A percentile compares a stretch with the other conserved stretches of the same genome.
Evolutionary conservation across 805 yeast genomes (phyloP).

Genomic region (Wickerhamomyces canadensis): DNA sequence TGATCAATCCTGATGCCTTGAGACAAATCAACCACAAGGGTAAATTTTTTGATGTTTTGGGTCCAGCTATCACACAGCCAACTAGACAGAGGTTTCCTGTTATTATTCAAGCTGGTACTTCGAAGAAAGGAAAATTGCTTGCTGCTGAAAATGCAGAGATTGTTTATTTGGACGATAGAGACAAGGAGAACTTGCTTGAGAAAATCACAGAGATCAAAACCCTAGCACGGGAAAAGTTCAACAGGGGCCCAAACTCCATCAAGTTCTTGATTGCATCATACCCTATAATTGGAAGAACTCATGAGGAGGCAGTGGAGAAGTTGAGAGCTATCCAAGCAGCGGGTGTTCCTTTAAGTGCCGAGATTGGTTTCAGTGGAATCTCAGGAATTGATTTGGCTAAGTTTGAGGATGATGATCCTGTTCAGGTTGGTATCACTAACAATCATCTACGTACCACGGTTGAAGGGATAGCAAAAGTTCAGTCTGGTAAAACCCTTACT

Average conservation of each 20-base stretch:
- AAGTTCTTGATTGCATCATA: slow-evolving; percentile 31
- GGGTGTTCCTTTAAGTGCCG: slow-evolving; percentile 33
- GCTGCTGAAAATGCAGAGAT: slow-evolving; percentile 37
- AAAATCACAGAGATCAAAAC: slow-evolving; percentile 27
- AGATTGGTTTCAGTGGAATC: slow-evolving; percentile 36
- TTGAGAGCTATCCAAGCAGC: slow-evolving; percentile 23
- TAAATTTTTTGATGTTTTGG: slow-evolving; percentile 1
- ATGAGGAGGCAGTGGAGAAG: slow-evolving; percentile 32
- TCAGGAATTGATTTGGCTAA: slow-evolving; percentile 34
- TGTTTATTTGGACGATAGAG: slow-evolving; percentile 29
- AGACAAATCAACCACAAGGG: neutral
- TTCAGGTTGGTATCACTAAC: slow-evolving; percentile 6
- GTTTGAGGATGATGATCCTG: slow-evolving; percentile 25
- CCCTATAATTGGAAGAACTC: slow-evolving; percentile 30
- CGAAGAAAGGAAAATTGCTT: slow-evolving; percentile 30
- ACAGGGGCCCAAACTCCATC: slow-evolving; percentile 30
- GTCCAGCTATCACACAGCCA: slow-evolving; percentile 28
- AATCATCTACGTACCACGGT: neutral
- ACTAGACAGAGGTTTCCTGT: slow-evolving; percentile 36
- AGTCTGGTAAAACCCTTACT: slow-evolving; percentile 23
- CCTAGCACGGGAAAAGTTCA: slow-evolving; percentile 29
- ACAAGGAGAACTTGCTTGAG: slow-evolving; percentile 24
- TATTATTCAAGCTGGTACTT: slow-evolving; percentile 37
- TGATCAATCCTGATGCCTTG: slow-evolving; percentile 1
- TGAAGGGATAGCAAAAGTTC: slow-evolving; percentile 20